Evolutionary conservation across 495 filamentous ascomycete species (phyloP).

Genomic region (Polyplosphaeria fusca): DNA sequence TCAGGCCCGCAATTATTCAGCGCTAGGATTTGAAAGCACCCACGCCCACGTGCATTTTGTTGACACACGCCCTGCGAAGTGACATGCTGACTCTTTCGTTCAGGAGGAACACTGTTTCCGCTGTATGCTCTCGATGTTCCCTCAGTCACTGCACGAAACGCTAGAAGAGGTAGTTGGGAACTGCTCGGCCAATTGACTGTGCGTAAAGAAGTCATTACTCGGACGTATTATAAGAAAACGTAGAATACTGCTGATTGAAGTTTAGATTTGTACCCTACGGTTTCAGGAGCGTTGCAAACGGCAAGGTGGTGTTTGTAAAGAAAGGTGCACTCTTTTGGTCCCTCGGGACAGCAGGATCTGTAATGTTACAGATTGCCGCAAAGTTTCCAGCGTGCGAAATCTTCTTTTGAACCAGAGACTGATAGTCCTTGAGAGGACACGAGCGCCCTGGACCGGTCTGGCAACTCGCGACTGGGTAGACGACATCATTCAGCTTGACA

Average conservation of each 20-base stretch:
- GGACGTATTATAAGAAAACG: constrained; percentile 9
- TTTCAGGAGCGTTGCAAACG: constrained; percentile 4
- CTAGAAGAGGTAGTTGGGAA: background rate
- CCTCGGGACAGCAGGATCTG: constrained; percentile 7
- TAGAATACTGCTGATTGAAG: constrained; percentile 1
- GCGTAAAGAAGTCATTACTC: background rate
- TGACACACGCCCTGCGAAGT: constrained; percentile 2
- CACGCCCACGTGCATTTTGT: background rate
- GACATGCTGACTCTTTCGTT: constrained; percentile 1
- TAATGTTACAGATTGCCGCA: constrained; percentile 12
- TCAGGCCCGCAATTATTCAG: constrained; percentile 17
- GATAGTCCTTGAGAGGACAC: constrained; percentile 13
- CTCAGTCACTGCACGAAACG: background rate
- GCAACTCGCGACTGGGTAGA: constrained; percentile 15
- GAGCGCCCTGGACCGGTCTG: constrained; percentile 15
- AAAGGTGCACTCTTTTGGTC: constrained; percentile 6
- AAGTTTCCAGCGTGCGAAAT: constrained; percentile 10
- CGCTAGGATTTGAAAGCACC: constrained; percentile 5
- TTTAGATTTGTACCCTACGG: constrained; percentile 1
- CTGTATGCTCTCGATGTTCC: background rate
- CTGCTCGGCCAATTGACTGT: background rate
- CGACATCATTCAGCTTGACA: constrained; percentile 15
- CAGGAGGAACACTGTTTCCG: background rate
- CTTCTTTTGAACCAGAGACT: constrained; percentile 8
- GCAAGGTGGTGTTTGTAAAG: constrained; percentile 7